Evolutionary conservation across 202 grass and related monocot genomes (phyloP), one percentile per base, ranked within the genome.

Genomic region (Zoysia matrella): DNA sequence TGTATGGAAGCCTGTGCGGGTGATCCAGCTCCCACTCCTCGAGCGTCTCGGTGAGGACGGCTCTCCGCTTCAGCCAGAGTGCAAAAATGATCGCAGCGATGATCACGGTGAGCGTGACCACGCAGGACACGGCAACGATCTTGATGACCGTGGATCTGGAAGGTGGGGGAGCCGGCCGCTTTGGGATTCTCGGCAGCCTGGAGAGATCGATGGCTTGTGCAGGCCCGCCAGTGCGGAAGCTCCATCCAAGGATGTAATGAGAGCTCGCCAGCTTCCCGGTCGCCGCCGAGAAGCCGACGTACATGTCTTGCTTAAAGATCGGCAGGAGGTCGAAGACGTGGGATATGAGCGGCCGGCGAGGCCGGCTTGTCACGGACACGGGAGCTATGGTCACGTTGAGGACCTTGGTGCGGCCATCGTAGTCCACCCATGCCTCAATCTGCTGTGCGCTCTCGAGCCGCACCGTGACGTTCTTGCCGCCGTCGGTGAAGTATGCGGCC

Each of bases 201-300:
- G 84, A 65, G 43, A 90, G 75, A 30, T 87, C 79, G 12, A 90
- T 71, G 4, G 69, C 73, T 58, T 70, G 80, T 4, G 74, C 75
- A 2, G 52, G 47, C 47, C 88, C 84, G 36, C 80, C 86, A 62
- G 83, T 80, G 39, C 68, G 82, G 54, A 90, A 90, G 64, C 75
- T 87, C 88, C 84, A 90, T 8, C 75, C 88, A 0, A 84, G 74
- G 22, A 30, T 30, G 22, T 30, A 30, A 30, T 30, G 22, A 30
- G 22, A 30, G 22, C 22, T 30, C 22, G 43, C 22, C 22, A 30
- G 22, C 22, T 84, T 62, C 30, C 88, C 88, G 0, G 84, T 90
- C 8, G 88, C 79, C 52, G 88, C 67, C 60, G 88, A 90, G 75
- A 90, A 87, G 36, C 88, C 88, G 9, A 87, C 84, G 15, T 75